Conservation (phyloP, 2,329 filamentous ascomycete genomes). For the Talaromyces sp. region DNA sequence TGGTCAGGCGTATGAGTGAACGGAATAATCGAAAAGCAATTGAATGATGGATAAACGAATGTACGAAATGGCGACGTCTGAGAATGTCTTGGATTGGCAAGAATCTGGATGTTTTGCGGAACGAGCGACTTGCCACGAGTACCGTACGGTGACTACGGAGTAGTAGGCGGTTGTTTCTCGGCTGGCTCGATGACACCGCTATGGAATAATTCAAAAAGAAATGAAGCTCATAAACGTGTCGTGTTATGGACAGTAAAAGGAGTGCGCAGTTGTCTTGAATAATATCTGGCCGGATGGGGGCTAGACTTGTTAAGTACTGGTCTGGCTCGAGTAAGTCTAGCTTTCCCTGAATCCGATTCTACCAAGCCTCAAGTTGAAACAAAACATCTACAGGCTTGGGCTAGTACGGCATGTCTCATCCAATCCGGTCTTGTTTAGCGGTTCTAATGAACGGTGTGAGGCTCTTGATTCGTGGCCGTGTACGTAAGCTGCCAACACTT, state of each 20-base stretch:
- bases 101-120: constrained; percentile 5
- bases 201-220: neutral
- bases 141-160: neutral
- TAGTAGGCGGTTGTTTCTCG: neutral
- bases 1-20: neutral
- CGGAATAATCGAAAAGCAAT: neutral
- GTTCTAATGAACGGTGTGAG: neutral
- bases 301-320: neutral
- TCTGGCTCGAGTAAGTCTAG: neutral
- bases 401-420: neutral
- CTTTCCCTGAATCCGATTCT: neutral
- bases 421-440: neutral
- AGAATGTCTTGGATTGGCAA: neutral
- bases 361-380: neutral
- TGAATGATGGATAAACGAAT: constrained; percentile 1
- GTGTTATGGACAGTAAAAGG: neutral
- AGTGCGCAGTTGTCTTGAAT: neutral
- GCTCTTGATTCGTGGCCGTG: neutral
- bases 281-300: neutral
- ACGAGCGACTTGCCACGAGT: constrained; percentile 9
- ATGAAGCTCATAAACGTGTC: neutral
- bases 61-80: neutral
- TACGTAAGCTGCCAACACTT: neutral
- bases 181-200: neutral
- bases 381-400: neutral